Percentiles rank a stretch among this genome's conserved stretches.
phyloP scores from a whole-genome alignment of 345 rosid species.

The Barbarea vulgaris region DNA sequence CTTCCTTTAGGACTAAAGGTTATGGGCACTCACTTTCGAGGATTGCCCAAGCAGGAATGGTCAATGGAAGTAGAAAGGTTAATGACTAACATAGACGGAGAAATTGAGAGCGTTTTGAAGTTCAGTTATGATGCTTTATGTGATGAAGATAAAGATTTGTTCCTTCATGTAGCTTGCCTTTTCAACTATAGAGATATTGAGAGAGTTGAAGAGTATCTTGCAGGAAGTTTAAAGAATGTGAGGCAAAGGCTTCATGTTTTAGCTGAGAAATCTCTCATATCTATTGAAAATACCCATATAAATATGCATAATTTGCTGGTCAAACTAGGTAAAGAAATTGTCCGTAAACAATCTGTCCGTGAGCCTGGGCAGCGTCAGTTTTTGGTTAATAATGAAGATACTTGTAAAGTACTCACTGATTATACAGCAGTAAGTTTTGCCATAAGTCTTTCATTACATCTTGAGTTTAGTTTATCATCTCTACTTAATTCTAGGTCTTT shows the following conservation, averaged over 20 bases:
- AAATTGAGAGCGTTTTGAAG: constrained; percentile 20
- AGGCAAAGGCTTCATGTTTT: background rate
- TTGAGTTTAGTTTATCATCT: background rate
- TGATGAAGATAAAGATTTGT: constrained; percentile 24
- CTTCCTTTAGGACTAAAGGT: constrained; percentile 41
- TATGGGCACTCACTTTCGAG: constrained; percentile 22
- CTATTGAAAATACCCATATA: no score
- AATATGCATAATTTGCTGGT: constrained; percentile 32
- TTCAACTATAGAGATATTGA: background rate
- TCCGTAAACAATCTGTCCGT: background rate
- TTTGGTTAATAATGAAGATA: constrained; percentile 18
- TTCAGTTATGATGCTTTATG: constrained; percentile 42
- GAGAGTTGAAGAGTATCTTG: background rate
- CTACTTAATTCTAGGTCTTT: background rate
- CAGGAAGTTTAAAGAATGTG: background rate
- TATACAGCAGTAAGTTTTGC: constrained; percentile 9
- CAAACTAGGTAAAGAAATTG: constrained; percentile 30
- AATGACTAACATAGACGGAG: background rate
- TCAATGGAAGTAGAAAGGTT: constrained; percentile 6
- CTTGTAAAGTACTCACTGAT: constrained; percentile 4
- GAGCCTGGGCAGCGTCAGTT: constrained; percentile 18
- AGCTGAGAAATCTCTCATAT: constrained; percentile 24
- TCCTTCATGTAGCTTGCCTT: constrained; percentile 44
- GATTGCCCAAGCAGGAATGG: constrained; percentile 13
- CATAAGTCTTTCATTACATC: background rate